These are phyloP conservation scores for Halophytophthora polymorphica DNA, from an alignment of 352 stramenopile species.

Conservation along the genomic window DNA sequence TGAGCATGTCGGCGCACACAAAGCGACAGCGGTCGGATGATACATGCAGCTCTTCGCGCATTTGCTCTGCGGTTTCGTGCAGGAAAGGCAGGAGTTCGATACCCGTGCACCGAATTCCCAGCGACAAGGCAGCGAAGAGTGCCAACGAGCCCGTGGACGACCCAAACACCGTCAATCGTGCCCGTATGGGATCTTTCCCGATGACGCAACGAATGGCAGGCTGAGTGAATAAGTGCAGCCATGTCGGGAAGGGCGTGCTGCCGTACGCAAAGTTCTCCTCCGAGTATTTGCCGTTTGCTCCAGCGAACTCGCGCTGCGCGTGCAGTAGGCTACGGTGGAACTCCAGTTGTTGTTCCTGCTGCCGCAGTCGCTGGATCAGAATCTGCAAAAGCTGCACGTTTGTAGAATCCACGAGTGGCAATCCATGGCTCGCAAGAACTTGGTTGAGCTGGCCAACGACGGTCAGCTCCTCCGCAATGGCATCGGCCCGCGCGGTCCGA, in stretches of 20 bases:
- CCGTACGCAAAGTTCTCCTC: conserved; percentile 55
- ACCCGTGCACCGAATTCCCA: conserved; percentile 26
- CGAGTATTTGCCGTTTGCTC: conserved; percentile 23
- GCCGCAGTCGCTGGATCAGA: conserved; percentile 22
- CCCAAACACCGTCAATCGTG: conserved; percentile 37
- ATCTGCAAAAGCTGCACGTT: conserved; percentile 5
- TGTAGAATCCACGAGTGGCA: not conserved
- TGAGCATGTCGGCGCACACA: conserved; percentile 42
- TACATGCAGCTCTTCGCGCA: conserved; percentile 9
- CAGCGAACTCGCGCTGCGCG: conserved; percentile 19
- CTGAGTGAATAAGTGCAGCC: conserved; percentile 29
- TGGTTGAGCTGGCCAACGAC: conserved; percentile 12
- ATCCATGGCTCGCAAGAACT: conserved; percentile 7
- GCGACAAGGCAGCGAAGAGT: conserved; percentile 38
- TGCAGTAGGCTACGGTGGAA: conserved; percentile 30
- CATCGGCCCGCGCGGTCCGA: conserved; percentile 5
- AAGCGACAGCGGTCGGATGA: conserved; percentile 22
- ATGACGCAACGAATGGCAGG: conserved; percentile 12
- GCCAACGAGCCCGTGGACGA: conserved; percentile 57
- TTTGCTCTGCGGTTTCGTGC: conserved; percentile 20
- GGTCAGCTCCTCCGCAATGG: conserved; percentile 12
- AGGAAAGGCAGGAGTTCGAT: conserved; percentile 59
- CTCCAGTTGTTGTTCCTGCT: conserved; percentile 27
- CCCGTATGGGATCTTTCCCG: not conserved
- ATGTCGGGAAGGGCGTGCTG: conserved; percentile 49